These are phyloP conservation scores for Luffa acutangula DNA, from an alignment of 306 rosid genomes.

Conservation along the genomic window DNA sequence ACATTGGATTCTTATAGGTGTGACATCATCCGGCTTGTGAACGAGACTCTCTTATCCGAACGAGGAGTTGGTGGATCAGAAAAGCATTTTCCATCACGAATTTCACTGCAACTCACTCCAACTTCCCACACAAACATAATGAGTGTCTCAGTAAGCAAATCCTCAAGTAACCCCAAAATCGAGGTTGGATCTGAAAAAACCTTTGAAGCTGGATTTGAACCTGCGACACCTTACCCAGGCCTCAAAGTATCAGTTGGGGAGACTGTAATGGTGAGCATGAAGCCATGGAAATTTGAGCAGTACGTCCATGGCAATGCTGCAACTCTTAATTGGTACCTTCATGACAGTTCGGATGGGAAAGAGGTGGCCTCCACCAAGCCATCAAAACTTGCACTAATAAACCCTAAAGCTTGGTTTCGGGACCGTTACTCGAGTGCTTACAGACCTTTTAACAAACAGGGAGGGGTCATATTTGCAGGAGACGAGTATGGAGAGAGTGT, in stretches of 20 bases:
- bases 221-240: constrained; percentile 43
- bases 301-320: constrained; percentile 69
- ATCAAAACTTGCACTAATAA: constrained; percentile 51
- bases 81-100: constrained; percentile 87
- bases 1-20: constrained; percentile 27
- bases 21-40: constrained; percentile 56
- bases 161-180: constrained; percentile 63
- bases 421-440: constrained; percentile 71
- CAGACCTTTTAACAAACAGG: constrained; percentile 83
- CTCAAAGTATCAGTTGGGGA: constrained; percentile 57
- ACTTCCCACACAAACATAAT: constrained; percentile 42
- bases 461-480: constrained; percentile 77
- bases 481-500: constrained; percentile 82
- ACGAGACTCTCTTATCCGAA: constrained; percentile 50
- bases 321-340: constrained; percentile 72
- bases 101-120: constrained; percentile 67
- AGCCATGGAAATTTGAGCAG: constrained; percentile 92
- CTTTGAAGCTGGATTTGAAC: constrained; percentile 69
- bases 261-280: constrained; percentile 43
- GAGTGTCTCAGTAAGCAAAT: constrained; percentile 73
- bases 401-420: constrained; percentile 76
- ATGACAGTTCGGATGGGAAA: constrained; percentile 61
- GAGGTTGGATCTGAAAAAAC: constrained; percentile 51
- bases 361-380: constrained; percentile 80
- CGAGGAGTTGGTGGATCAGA: constrained; percentile 72